phyloP scores from a whole-genome alignment of 1,284 basidiomycete species.

The Chalciporus piperatoides region DNA sequence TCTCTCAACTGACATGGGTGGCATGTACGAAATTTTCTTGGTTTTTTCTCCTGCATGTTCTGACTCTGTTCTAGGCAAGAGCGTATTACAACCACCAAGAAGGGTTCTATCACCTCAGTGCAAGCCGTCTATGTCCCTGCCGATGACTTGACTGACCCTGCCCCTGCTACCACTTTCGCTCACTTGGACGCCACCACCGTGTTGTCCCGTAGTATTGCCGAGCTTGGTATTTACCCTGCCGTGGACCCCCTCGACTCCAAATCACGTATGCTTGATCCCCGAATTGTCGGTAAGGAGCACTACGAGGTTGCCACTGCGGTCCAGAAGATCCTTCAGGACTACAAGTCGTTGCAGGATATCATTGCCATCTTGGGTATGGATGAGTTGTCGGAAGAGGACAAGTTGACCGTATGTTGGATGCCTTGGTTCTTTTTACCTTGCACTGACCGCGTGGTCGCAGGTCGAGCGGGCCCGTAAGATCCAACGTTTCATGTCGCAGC shows the following conservation, averaged over 20 bases:
- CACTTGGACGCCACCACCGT: constrained; percentile 99
- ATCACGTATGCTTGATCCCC: constrained; percentile 99
- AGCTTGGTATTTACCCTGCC: constrained; percentile 99
- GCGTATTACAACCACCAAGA: constrained; percentile 99
- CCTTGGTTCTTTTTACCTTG: neutral
- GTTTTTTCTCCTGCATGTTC: neutral
- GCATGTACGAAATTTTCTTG: constrained; percentile 69
- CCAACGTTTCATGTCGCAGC: constrained; percentile 99
- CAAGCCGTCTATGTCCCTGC: constrained; percentile 99
- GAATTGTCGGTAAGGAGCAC: constrained; percentile 91
- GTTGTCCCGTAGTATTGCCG: constrained; percentile 97
- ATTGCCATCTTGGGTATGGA: constrained; percentile 99
- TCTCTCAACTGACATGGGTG: constrained; percentile 99
- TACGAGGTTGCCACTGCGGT: constrained; percentile 94
- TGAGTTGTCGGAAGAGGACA: constrained; percentile 99
- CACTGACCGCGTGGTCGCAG: constrained; percentile 34
- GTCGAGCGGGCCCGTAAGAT: constrained; percentile 89
- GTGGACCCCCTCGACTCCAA: constrained; percentile 99
- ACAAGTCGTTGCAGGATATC: constrained; percentile 98
- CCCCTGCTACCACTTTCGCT: constrained; percentile 98
- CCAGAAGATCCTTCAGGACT: constrained; percentile 99
- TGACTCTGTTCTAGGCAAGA: constrained; percentile 66
- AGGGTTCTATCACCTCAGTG: constrained; percentile 99
- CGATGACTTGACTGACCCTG: constrained; percentile 99
- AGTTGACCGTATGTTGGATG: constrained; percentile 78